Conservation (phyloP, 2,329 filamentous ascomycete species). For the Chaetomiaceae sp. region DNA sequence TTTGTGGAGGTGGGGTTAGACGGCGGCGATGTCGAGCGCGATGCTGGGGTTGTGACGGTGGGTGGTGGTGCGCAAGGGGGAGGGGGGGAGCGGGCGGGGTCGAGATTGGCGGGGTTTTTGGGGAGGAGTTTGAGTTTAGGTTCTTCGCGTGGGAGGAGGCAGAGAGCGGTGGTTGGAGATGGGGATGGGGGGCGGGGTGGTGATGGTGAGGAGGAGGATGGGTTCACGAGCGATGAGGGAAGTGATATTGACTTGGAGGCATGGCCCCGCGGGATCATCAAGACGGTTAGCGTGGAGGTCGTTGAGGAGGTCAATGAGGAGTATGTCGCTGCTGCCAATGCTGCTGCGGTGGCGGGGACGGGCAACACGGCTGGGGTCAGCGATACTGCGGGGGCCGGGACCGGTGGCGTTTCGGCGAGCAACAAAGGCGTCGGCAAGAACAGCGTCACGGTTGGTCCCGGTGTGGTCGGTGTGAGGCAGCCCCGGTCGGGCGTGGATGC, state of each 20-base stretch:
- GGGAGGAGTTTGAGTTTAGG: too few species aligned
- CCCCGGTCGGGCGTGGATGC: neutral
- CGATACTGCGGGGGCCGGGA: neutral
- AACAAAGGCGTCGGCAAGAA: slow-evolving; percentile 3
- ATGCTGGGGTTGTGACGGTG: too few species aligned
- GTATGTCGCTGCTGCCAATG: slow-evolving; percentile 13
- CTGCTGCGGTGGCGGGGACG: neutral
- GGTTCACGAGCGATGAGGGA: neutral
- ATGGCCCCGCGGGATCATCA: slow-evolving; percentile 34
- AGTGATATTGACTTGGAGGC: slow-evolving; percentile 20
- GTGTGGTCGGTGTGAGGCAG: neutral
- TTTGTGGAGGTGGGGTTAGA: too few species aligned
- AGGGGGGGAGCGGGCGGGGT: slow-evolving; percentile 16
- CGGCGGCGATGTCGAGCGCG: too few species aligned
- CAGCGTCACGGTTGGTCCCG: slow-evolving; percentile 2
- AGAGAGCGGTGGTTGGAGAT: neutral
- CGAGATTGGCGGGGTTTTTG: neutral
- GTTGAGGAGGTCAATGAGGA: slow-evolving; percentile 29
- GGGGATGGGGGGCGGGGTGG: neutral
- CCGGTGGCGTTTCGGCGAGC: neutral
- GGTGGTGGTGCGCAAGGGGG: slow-evolving; percentile 2
- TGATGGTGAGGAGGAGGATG: neutral
- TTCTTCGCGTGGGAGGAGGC: neutral
- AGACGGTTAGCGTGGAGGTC: slow-evolving; percentile 34
- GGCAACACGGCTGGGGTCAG: neutral